These are phyloP conservation scores for Paramecium tetraurelia DNA, from an alignment of 73 alveolate species.

Conservation along the genomic window DNA sequence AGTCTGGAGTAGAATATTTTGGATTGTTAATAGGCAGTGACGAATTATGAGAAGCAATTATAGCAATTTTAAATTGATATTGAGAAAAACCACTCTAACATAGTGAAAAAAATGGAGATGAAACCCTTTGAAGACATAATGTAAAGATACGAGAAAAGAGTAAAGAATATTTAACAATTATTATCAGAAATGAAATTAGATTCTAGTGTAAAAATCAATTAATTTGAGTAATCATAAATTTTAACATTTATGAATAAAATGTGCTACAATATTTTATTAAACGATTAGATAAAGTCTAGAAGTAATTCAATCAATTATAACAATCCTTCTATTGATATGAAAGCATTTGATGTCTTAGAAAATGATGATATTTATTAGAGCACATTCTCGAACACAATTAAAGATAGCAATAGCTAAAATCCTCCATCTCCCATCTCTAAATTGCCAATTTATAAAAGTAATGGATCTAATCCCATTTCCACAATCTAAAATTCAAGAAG, in stretches of 20 bases:
- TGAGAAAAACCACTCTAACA: slow-evolving; percentile 17
- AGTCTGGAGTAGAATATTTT: not conserved
- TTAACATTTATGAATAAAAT: slow-evolving; percentile 37
- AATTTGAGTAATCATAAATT: not conserved
- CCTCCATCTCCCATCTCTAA: slow-evolving; percentile 4
- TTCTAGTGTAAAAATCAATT: not conserved
- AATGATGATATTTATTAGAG: slow-evolving; percentile 20
- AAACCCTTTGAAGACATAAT: slow-evolving; percentile 48
- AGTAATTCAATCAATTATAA: not conserved
- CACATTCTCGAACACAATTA: slow-evolving; percentile 18
- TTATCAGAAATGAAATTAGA: not conserved
- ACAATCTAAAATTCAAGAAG: slow-evolving; percentile 35
- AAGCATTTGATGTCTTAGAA: slow-evolving; percentile 20
- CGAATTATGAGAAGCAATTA: not conserved
- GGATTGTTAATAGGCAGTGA: not conserved
- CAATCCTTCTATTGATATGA: slow-evolving; percentile 16
- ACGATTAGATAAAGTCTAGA: not conserved
- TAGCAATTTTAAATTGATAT: not conserved
- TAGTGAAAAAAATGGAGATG: slow-evolving; percentile 40
- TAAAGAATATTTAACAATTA: not conserved
- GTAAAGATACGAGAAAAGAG: slow-evolving; percentile 35
- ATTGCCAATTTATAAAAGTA: not conserved
- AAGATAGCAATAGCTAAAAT: not conserved
- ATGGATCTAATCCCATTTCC: slow-evolving; percentile 25
- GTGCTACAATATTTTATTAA: slow-evolving; percentile 17